Evolutionary conservation across 2,329 filamentous ascomycete species (phyloP), one percentile per base, ranked within the genome.

Genomic region (Talaromyces sp.): DNA sequence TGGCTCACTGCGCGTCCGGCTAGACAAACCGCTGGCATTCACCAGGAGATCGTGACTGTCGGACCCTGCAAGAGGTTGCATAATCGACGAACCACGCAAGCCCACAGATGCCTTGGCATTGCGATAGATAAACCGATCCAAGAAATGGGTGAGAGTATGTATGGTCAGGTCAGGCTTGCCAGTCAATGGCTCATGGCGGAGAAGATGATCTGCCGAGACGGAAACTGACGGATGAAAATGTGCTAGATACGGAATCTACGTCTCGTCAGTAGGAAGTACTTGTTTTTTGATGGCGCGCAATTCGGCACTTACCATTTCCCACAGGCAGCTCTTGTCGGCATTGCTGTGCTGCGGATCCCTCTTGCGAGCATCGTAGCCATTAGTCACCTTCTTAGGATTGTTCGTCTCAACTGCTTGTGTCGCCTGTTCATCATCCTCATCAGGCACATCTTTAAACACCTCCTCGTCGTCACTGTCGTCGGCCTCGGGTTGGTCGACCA

Each of bases 51-150:
- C 84, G 31, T 81, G 80, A 4, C 81, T 81, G 59, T 85, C 84
- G 13, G 81, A 82, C 55, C 86, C 86, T 57, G 84, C 83, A 69
- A 97, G 85, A 43, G 96, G 95, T 75, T 99, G 95, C 95, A 99
- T 99, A 75, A 99, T 96, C 27, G 92, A 97, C 29, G 85, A 83
- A 55, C 96, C 96, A 64, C 90, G 89, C 31, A 85, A 81, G 21
- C 76, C 73, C 17, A 83, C 84, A 4, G 86, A 67, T 7, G 74
- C 80, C 81, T 96, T 96, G 63, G 93, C 87, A 68, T 95, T 96
- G 67, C 91, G 89, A 82, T 98, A 99, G n/a, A 96, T 91, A 75
- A 99, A 99, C 68, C 96, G 93, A 77, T 99, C 95, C 61, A 99
- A 82, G 82, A 99, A 99, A 74, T 96, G 89, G 70, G 95, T 95